Conservation (phyloP, 2,329 filamentous ascomycete genomes). For the Paraphoma sp. region DNA sequence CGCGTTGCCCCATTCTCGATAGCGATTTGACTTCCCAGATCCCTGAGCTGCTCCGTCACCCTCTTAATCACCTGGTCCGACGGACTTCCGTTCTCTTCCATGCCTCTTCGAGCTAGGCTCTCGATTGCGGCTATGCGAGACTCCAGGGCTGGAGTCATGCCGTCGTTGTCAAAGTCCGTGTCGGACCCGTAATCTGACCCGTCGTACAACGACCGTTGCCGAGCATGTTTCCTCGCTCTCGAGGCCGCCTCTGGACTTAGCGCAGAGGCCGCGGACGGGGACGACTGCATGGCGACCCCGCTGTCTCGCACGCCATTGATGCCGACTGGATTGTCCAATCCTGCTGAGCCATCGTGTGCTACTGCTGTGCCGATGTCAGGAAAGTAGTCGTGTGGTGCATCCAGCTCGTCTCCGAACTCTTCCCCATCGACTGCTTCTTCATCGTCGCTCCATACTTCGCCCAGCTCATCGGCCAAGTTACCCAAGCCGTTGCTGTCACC, state of each 20-base stretch:
- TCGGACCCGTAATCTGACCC: constrained; percentile 78
- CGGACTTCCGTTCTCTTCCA: constrained; percentile 70
- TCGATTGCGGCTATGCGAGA: constrained; percentile 76
- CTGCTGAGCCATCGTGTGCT: constrained; percentile 43
- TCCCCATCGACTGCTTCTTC: constrained; percentile 60
- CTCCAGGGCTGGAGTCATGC: constrained; percentile 70
- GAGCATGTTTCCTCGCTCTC: constrained; percentile 46
- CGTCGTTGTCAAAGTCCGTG: constrained; percentile 71
- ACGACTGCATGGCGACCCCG: constrained; percentile 53
- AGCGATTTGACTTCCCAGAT: constrained; percentile 74
- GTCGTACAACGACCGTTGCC: constrained; percentile 65
- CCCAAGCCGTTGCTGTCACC: constrained; percentile 66
- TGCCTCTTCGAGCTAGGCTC: constrained; percentile 67
- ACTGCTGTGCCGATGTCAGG: constrained; percentile 39
- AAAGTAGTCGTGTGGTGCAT: constrained; percentile 29
- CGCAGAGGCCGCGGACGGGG: constrained; percentile 39
- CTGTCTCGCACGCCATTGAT: constrained; percentile 52
- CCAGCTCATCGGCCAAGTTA: constrained; percentile 81
- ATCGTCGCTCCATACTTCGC: constrained; percentile 72
- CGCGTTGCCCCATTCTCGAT: constrained; percentile 76
- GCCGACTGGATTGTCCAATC: constrained; percentile 18
- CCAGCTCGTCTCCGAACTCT: constrained; percentile 45
- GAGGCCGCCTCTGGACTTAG: constrained; percentile 48
- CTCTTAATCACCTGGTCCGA: constrained; percentile 71
- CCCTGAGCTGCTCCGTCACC: constrained; percentile 72